A percentile compares a stretch with the other conserved stretches of the same genome.
Evolutionary conservation across 1,284 basidiomycete species (phyloP).

Genomic region (Psilocybe mexicana): DNA sequence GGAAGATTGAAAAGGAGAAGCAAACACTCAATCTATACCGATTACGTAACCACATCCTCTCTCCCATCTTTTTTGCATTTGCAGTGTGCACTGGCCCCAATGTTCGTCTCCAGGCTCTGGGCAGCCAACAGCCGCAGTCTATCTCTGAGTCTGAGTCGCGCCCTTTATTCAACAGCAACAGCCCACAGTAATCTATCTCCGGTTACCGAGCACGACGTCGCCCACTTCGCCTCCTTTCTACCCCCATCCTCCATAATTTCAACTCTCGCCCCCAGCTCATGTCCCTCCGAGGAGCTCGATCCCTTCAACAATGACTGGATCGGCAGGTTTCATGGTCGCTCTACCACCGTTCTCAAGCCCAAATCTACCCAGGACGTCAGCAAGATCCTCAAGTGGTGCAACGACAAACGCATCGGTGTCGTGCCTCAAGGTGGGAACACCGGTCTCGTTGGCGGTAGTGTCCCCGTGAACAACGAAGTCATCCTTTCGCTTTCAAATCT

Average conservation of each 20-base stretch:
- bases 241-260: conserved; percentile 63
- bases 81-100: background rate
- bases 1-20: background rate
- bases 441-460: conserved; percentile 95
- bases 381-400: conserved; percentile 85
- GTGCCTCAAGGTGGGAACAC: conserved; percentile 99
- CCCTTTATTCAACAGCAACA: conserved; percentile 17
- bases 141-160: conserved; percentile 4
- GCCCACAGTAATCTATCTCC: conserved; percentile 29
- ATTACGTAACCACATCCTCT: conserved; percentile 5
- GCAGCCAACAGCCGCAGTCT: background rate
- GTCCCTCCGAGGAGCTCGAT: conserved; percentile 67
- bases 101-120: conserved; percentile 14
- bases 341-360: conserved; percentile 87
- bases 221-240: conserved; percentile 64
- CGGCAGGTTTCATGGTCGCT: conserved; percentile 89
- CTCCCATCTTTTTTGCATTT: conserved; percentile 5
- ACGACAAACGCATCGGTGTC: conserved; percentile 76
- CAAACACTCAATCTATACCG: background rate
- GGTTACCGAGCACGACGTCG: conserved; percentile 57
- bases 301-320: conserved; percentile 96
- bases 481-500: conserved; percentile 85
- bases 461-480: conserved; percentile 89
- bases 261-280: conserved; percentile 53
- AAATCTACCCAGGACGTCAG: conserved; percentile 88